phyloP scores from a whole-genome alignment of 768 basidiomycete species.

The Agrocybe praecox region DNA sequence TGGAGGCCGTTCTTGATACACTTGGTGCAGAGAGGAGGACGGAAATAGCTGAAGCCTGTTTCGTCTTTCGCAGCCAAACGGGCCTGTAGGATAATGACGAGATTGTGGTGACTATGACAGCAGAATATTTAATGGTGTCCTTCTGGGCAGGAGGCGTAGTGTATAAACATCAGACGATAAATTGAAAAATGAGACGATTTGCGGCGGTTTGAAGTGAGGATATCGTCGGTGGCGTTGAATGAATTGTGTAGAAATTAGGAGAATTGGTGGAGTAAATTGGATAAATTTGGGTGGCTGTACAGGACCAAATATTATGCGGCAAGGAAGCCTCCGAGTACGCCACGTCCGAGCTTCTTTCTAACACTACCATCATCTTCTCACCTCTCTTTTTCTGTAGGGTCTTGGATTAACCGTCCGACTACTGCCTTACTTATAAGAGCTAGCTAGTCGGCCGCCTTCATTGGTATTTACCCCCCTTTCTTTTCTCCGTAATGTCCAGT shows the following conservation, averaged over 20 bases:
- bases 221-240: background rate
- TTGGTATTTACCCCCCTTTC: slow-evolving; percentile 25
- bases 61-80: no score
- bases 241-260: background rate
- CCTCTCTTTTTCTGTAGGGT: slow-evolving; percentile 17
- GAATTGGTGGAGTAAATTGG: no score
- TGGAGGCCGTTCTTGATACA: background rate
- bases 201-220: background rate
- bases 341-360: slow-evolving; percentile 27
- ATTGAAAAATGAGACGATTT: background rate
- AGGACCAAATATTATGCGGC: slow-evolving; percentile 20
- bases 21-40: background rate
- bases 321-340: slow-evolving; percentile 19
- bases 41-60: no score
- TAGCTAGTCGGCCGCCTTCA: slow-evolving; percentile 22
- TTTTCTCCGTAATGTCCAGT: slow-evolving; percentile 29
- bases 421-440: slow-evolving; percentile 5
- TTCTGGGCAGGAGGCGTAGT: no score
- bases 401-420: slow-evolving; percentile 5
- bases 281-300: background rate
- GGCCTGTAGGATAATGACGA: no score
- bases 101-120: no score
- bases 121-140: no score
- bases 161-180: no score
- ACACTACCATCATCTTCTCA: slow-evolving; percentile 21